Conservation (phyloP, 148 eudicot genomes). For the Salicornia ramosissima region DNA sequence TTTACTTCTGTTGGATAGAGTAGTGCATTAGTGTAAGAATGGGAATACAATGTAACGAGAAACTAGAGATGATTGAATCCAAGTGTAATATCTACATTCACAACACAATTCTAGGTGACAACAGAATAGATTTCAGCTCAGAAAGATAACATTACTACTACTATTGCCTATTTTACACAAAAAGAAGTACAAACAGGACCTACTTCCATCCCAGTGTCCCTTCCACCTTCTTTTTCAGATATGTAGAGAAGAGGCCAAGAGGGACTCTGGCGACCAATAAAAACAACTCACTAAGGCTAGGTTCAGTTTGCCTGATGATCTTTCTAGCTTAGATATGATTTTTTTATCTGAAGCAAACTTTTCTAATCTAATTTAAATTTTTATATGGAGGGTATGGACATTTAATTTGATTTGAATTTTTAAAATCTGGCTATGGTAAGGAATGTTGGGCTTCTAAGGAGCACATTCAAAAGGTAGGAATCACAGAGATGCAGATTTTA, state of each 20-base stretch:
- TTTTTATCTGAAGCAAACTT: no score
- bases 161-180: background rate
- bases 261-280: no score
- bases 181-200: background rate
- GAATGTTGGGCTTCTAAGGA: no score
- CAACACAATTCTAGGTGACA: slow-evolving; percentile 6
- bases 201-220: background rate
- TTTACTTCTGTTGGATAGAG: slow-evolving; percentile 6
- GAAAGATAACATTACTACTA: background rate
- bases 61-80: background rate
- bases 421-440: no score
- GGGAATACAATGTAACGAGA: slow-evolving; percentile 10
- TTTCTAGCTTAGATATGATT: no score
- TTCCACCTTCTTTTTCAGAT: background rate
- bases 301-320: no score
- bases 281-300: no score
- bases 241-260: background rate
- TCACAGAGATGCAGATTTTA: no score
- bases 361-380: no score
- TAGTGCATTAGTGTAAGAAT: slow-evolving; percentile 11
- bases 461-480: no score
- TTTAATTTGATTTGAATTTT: no score
- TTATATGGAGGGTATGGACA: no score
- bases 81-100: slow-evolving; percentile 6
- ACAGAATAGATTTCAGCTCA: background rate